Base-by-base conservation (phyloP, 2,329 filamentous ascomycete species). In the Penicillium occitanis region DNA sequence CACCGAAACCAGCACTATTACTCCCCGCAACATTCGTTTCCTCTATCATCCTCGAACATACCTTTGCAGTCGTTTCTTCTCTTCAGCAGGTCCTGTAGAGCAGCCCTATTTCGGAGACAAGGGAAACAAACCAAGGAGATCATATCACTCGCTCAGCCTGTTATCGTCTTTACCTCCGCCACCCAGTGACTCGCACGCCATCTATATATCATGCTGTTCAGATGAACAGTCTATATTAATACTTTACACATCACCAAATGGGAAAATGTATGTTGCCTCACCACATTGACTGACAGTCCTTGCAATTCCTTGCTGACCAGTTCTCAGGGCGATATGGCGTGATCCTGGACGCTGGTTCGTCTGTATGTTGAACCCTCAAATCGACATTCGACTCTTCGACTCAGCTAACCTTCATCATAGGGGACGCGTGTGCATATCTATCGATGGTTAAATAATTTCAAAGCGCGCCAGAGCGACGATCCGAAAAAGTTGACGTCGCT, bases 291-390 rank as follows among this genome's bases (percentile, higher is more conserved):
- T 30, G 33, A 13, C 8, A 40, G 25, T 2, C 30, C 33, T 35
- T n/a, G 14, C 30, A 10, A 33, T 33, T 33, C 19, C 35, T 35
- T 58, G 65, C 60, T 60, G 46, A 50, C 37, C 37, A 50, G 67
- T 40, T 28, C 68, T 51, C 68, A 86, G 84, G 84, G 84, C 82
- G 84, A 82, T 97, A 96, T 85, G 95, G 93, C 76, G 91, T 98
- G 73, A 93, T 99, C 76, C 87, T 99, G 75, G 95, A 99, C 85
- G 95, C 95, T 77, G 95, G 95, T 72, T 98, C 95, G 79, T 98
- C 95, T 74, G 86, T 87, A 80, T 70, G 82, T 78, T 14, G 53
- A 17, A 61, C 6, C 19, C 48, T 30, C 22, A 7, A 13, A 33
- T n/a, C 11, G 5, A 19, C 30, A 5, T 11, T 30, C 14, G 33